A percentile compares a stretch with the other conserved stretches of the same genome.
Conservation (phyloP, 352 stramenopile species). For the Phytophthora fragariaefolia region DNA sequence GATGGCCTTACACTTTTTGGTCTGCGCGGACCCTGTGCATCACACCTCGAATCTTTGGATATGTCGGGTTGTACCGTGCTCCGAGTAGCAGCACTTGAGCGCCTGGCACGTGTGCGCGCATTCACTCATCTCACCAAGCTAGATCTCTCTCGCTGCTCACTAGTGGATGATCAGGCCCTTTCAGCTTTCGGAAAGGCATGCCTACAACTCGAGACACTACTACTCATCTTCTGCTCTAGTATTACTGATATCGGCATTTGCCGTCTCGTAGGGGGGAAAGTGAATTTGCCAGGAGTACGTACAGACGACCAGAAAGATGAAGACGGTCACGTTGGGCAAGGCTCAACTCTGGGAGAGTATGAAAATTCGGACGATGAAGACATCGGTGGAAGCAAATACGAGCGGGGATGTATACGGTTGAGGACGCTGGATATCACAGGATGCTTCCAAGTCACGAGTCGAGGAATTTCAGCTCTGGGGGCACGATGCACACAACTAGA, state of each 20-base stretch:
- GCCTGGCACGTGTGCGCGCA: slow-evolving; percentile 51
- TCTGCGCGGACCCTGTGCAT: slow-evolving; percentile 34
- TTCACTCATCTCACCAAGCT: slow-evolving; percentile 46
- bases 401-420: slow-evolving; percentile 53
- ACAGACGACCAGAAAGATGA: slow-evolving; percentile 2
- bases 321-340: neutral
- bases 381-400: slow-evolving; percentile 9
- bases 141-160: slow-evolving; percentile 59
- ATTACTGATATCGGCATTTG: slow-evolving; percentile 63
- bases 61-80: slow-evolving; percentile 40
- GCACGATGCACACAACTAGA: slow-evolving; percentile 46
- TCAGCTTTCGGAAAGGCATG: slow-evolving; percentile 51
- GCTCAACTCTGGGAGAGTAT: slow-evolving; percentile 1
- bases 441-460: slow-evolving; percentile 72
- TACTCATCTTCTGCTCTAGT: slow-evolving; percentile 58
- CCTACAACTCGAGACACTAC: slow-evolving; percentile 43
- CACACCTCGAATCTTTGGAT: slow-evolving; percentile 34
- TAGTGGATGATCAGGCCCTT: slow-evolving; percentile 64
- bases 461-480: slow-evolving; percentile 45
- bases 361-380: slow-evolving; percentile 11
- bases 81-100: slow-evolving; percentile 47
- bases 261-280: slow-evolving; percentile 47
- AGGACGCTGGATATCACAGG: slow-evolving; percentile 62
- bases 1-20: slow-evolving; percentile 70
- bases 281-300: slow-evolving; percentile 19